These are phyloP conservation scores for Hirsutella minnesotensis DNA, from an alignment of 2,329 filamentous ascomycete genomes.

Conservation along the genomic window DNA sequence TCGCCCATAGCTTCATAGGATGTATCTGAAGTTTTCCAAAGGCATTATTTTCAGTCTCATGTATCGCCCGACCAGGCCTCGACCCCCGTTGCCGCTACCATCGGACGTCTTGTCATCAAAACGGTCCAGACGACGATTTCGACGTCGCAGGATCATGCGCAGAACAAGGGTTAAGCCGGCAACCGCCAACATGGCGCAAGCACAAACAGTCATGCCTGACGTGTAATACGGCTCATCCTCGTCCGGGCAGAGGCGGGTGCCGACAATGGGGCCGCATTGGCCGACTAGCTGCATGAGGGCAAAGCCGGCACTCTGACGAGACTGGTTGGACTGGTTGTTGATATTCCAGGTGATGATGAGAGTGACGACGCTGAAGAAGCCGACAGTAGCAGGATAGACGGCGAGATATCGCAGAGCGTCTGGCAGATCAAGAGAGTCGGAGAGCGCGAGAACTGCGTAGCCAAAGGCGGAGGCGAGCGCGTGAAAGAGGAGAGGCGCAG, in stretches of 20 bases:
- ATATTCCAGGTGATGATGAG: conserved; percentile 81
- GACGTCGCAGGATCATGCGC: conserved; percentile 37
- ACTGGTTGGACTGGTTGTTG: conserved; percentile 66
- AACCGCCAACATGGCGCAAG: conserved; percentile 49
- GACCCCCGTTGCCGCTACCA: conserved; percentile 18
- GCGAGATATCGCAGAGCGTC: conserved; percentile 53
- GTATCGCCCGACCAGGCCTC: conserved; percentile 23
- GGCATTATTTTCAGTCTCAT: conserved; percentile 10
- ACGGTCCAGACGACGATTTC: conserved; percentile 35
- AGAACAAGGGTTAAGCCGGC: conserved; percentile 41
- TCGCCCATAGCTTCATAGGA: conserved; percentile 21
- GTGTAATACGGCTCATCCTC: conserved; percentile 49
- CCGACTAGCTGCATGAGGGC: conserved; percentile 73
- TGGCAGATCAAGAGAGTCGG: conserved; percentile 31
- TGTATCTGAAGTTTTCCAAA: conserved; percentile 29
- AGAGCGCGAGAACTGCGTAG: conserved; percentile 48
- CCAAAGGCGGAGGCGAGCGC: conserved; percentile 53
- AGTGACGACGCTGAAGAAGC: conserved; percentile 77
- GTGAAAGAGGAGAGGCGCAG: conserved; percentile 55
- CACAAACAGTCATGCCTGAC: conserved; percentile 50
- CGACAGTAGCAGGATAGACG: conserved; percentile 65
- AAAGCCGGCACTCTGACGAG: conserved; percentile 62
- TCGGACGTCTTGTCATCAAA: conserved; percentile 14
- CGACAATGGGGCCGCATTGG: conserved; percentile 65
- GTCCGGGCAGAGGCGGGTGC: conserved; percentile 52